Evolutionary conservation across 2,329 filamentous ascomycete species (phyloP), one percentile per base, ranked within the genome.

Genomic region (Rachicladosporium sp.): DNA sequence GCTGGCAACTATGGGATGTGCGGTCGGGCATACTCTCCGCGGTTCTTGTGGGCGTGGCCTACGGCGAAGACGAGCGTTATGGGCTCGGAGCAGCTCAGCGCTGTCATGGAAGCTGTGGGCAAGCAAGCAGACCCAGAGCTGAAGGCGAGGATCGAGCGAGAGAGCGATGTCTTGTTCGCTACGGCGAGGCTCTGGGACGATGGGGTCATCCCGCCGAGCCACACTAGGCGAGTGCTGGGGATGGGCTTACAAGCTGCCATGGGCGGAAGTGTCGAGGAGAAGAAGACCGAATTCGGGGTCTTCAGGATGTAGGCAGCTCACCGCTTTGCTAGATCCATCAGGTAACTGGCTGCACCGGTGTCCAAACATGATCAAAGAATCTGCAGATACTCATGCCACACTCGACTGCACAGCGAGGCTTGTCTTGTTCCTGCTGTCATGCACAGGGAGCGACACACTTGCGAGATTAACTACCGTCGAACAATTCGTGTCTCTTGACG

Each of bases 1-100:
- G 89, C 89, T 6, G 91, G 91, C 3, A 98, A 96, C 62, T 98
- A 98, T 58, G 91, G 89, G 53, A 98, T 98, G 91, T 96, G 76
- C 57, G 91, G 91, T 13, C 75, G 91, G 37, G 89, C 91, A 2
- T 98, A 95, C 62, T 77, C 76, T 10, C 89, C 89, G 0, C 71
- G 87, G 9, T 86, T 96, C 61, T 64, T 96, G 44, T 95, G 86
- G 78, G 93, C 89, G 71, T 98, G 91, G 91, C 91, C 91, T 31
- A 94, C 93, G 52, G 87, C 91, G n/a, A 82, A 83, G 56, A 86
- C 94, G 37, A 85, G 84, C 27, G 88, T 98, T 51, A 98, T 98
- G 91, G 91, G 91, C 12, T 74, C 82, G 32, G 89, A 95, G 64
- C 89, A 96, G 67, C 70, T 98, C 29, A 80, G 81, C 6, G 76